Evolutionary conservation across 2,329 filamentous ascomycete genomes (phyloP), one percentile per base, ranked within the genome.

Genomic region (Diaporthe ilicicola): DNA sequence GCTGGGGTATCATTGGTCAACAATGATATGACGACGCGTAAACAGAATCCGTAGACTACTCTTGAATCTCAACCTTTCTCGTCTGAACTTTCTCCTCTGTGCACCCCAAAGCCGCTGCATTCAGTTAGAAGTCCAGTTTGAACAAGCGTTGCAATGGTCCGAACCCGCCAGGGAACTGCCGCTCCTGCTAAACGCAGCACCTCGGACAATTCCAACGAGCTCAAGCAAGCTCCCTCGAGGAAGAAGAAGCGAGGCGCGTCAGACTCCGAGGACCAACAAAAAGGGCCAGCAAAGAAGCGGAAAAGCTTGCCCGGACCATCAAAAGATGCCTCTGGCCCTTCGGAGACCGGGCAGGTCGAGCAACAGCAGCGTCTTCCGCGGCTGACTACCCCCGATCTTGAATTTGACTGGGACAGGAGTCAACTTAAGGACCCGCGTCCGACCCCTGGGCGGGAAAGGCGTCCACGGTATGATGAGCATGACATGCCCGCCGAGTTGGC

Each of bases 331-430:
- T 4, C 59, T 42, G 59, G 17, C 13, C 59, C 42, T 22, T 48
- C 39, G 17, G n/a, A 44, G 39, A 37, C 42, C 2, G 24, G 48
- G 19, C 39, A 37, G 17, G 51, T 12, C 19, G 51, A 56, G 53
- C 24, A 37, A 19, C 51, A 46, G 29, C 39, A 37, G 27, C 29
- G 27, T 56, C 51, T 37, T 7, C 65, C 65, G 19, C 75, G 75
- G 10, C 56, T 77, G 29, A 77, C 75, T 8, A 76, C 74, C 1
- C 75, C 76, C 1, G 76, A 77, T 42, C 71, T 77, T 3, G 75
- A 77, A 48, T 77, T 76, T 53, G 76, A 77, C 48, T 77, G 71
- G 34, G 74, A 77, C 42, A 73, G 70, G 27, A 75, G 70, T 44
- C 73, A 75, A 39, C 64, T 77, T 19, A 75, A 76, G 29, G 76